Evolutionary conservation across 176 grass and related monocot species (phyloP).

Genomic region (sorghum (Sorghum bicolor)): DNA sequence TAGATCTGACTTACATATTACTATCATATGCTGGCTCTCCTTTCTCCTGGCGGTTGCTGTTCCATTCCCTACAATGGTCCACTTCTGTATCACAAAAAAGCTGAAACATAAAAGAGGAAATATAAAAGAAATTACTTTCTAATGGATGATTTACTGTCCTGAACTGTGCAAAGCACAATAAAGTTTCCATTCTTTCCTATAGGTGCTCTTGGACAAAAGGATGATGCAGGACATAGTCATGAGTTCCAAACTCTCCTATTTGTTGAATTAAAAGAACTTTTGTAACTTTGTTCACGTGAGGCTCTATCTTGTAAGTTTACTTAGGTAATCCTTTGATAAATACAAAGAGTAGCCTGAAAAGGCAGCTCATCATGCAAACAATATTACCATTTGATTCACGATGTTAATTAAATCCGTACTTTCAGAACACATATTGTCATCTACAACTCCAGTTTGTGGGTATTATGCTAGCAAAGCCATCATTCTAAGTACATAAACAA

Average conservation of each 20-base stretch:
- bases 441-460: neutral
- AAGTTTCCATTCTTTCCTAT: neutral
- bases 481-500: neutral
- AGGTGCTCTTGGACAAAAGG: neutral
- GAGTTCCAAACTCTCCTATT: constrained; percentile 9
- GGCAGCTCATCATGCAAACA: neutral
- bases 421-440: neutral
- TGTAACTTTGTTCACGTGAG: neutral
- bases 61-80: constrained; percentile 83
- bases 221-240: neutral
- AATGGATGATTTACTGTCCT: neutral
- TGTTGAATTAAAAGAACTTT: neutral
- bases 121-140: constrained; percentile 22
- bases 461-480: constrained; percentile 4
- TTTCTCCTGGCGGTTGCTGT: constrained; percentile 57
- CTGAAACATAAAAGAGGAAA: constrained; percentile 53
- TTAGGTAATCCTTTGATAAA: neutral
- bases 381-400: neutral
- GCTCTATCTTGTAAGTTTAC: neutral
- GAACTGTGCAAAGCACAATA: constrained; percentile 7
- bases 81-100: constrained; percentile 93
- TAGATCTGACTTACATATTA: constrained; percentile 64
- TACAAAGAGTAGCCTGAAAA: neutral
- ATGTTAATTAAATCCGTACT: constrained; percentile 4
- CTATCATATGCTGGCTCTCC: constrained; percentile 64